Base-by-base conservation (phyloP, 2,329 filamentous ascomycete species). In the Leptodontidium sp. region DNA sequence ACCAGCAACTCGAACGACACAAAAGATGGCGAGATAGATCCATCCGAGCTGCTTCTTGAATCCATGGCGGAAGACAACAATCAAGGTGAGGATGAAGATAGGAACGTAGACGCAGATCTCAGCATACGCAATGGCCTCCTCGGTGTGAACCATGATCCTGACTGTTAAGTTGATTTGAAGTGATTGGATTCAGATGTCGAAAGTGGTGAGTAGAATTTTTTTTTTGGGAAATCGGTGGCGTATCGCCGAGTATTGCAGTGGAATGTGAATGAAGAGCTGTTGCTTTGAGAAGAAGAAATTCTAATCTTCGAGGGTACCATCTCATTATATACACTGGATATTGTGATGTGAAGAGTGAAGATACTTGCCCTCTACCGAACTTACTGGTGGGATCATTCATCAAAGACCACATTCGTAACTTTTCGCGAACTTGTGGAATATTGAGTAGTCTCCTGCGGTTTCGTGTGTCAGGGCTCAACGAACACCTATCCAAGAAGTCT, bases 1-100 rank as follows among this genome's bases (percentile, higher is more conserved):
- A 17, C 78, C 78, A 8, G 75, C 70, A 26, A 79, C 65, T 32
- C 79, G 75, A 32, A 78, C 66, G 8, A 77, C 61, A 57, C 73
- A 79, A 69, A 80, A 80, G 1, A 80, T 70, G 12, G 75, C 71
- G 4, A 81, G 75, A 62, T 78, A 80, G 29, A 78, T 75, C 78
- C 78, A 81, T 50, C 79, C 78, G 3, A 76, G 74, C 61, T 78
- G 76, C 64, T 71, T 77, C 47, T 71, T 70, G 40, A 78, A 75
- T 32, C 74, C 71, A 40, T 74, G 74, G 8, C 72, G 70, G 35
- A 75, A 55, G 11, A 75, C 58, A 29, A 75, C 69, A 14, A 75
- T 52, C 29, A 72, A 35, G 4, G 71, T 71, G 40, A 72, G 69
- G 21, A 75, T 40, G 61, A 75, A 72, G 21, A 72, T 63, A 3